Conservation (phyloP, 441 rosid species). For the Hura crepitans region DNA sequence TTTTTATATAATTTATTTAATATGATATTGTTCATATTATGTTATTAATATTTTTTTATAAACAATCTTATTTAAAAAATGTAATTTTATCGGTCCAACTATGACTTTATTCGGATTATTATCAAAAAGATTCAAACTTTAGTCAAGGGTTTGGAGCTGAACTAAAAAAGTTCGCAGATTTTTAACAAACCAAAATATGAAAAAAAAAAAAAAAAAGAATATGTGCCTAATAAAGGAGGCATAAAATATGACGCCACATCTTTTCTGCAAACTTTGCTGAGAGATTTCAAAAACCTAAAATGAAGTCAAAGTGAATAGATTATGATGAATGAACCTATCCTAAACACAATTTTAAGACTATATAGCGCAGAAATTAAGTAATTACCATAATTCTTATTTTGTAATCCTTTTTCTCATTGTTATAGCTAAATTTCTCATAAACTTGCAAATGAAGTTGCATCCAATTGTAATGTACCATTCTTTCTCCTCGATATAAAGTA, state of each 20-base stretch:
- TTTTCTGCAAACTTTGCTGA: conserved; percentile 59
- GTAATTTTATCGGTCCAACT: too few relatives aligned
- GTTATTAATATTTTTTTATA: too few relatives aligned
- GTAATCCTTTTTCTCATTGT: neutral
- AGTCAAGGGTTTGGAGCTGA: conserved; percentile 12
- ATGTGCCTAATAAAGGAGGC: too few relatives aligned
- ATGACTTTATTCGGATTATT: too few relatives aligned
- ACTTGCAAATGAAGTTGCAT: neutral
- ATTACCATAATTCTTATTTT: neutral
- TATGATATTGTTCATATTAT: too few relatives aligned
- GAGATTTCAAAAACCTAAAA: conserved; percentile 51
- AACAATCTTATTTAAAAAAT: too few relatives aligned
- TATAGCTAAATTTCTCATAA: neutral
- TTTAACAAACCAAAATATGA: conserved; percentile 10
- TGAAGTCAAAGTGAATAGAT: neutral
- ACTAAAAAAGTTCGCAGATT: conserved; percentile 1
- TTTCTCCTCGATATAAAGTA: conserved; percentile 51
- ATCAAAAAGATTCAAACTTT: conserved; percentile 17
- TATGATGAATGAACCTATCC: neutral
- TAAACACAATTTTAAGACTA: neutral
- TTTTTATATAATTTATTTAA: too few relatives aligned
- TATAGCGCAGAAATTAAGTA: neutral
- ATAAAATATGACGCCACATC: conserved; percentile 34
- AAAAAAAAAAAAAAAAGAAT: neutral
- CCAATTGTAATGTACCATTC: conserved; percentile 50